These are phyloP conservation scores for Quercus phellos DNA, from an alignment of 331 rosid species.

Conservation along the genomic window DNA sequence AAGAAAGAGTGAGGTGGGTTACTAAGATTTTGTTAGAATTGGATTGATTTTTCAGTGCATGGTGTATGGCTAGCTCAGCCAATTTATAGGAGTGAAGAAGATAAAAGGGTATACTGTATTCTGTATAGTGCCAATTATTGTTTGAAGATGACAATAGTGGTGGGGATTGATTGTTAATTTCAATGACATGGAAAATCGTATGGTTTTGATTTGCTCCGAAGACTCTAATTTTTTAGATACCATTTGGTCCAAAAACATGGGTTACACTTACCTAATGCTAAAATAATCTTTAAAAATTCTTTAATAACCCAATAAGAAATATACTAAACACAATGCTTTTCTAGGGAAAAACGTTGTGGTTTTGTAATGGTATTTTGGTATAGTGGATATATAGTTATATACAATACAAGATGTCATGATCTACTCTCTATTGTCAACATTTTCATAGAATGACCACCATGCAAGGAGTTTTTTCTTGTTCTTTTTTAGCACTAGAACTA, in stretches of 20 bases:
- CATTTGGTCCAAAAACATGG: background rate
- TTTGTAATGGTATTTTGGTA: background rate
- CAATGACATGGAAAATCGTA: slow-evolving; percentile 16
- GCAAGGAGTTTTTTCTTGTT: no score
- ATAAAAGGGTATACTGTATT: background rate
- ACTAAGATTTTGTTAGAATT: no score
- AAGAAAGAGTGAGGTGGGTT: background rate
- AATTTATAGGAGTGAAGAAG: slow-evolving; percentile 29
- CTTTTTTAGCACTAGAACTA: no score
- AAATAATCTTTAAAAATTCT: background rate
- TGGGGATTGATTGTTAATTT: slow-evolving; percentile 19
- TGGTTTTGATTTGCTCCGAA: slow-evolving; percentile 22
- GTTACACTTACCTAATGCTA: background rate
- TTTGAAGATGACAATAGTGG: slow-evolving; percentile 21
- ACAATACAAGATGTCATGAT: slow-evolving; percentile 10
- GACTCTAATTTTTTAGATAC: background rate
- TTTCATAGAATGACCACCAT: background rate
- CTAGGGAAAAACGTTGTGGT: slow-evolving; percentile 29
- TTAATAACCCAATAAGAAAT: background rate
- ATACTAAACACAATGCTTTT: slow-evolving; percentile 1
- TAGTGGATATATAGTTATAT: background rate
- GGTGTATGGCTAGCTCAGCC: background rate
- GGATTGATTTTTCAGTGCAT: background rate
- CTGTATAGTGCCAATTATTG: background rate
- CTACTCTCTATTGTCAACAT: slow-evolving; percentile 1